A percentile compares a stretch with the other conserved stretches of the same genome.
These are phyloP conservation scores for Apophysomyces trapeziformis DNA, from an alignment of 371 early-diverging fungal genomes.

Conservation along the genomic window DNA sequence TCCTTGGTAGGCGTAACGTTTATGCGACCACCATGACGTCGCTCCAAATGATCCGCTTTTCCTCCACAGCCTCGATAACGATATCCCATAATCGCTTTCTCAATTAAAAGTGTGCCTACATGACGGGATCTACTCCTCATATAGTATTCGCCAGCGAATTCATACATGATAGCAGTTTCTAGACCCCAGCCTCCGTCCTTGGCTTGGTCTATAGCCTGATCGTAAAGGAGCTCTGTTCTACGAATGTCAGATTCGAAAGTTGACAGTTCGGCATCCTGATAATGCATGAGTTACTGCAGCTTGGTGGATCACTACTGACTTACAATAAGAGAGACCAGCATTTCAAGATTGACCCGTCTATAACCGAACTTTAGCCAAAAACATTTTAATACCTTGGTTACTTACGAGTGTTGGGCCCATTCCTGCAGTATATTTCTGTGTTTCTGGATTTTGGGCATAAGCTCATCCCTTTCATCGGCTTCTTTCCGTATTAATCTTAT, in stretches of 20 bases:
- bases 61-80: conserved; percentile 44
- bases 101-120: conserved; percentile 35
- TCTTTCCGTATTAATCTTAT: conserved; percentile 27
- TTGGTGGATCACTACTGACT: not conserved
- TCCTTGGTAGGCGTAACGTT: conserved; percentile 12
- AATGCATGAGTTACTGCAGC: not conserved
- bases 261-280: conserved; percentile 46
- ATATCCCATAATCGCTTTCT: conserved; percentile 38
- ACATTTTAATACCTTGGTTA: not conserved
- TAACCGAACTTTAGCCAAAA: not conserved
- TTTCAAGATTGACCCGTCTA: conserved; percentile 34
- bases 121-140: conserved; percentile 28
- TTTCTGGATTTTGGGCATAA: conserved; percentile 23
- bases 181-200: conserved; percentile 40
- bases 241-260: conserved; percentile 27
- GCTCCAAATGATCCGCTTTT: conserved; percentile 34
- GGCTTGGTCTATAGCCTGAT: conserved; percentile 43
- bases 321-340: conserved; percentile 36
- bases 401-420: conserved; percentile 43
- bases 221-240: conserved; percentile 36
- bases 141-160: conserved; percentile 47
- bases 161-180: conserved; percentile 41
- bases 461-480: conserved; percentile 3
- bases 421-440: conserved; percentile 27
- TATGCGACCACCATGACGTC: conserved; percentile 10